Base-by-base conservation (phyloP, 148 eudicot species). In the Rheum nobile region DNA sequence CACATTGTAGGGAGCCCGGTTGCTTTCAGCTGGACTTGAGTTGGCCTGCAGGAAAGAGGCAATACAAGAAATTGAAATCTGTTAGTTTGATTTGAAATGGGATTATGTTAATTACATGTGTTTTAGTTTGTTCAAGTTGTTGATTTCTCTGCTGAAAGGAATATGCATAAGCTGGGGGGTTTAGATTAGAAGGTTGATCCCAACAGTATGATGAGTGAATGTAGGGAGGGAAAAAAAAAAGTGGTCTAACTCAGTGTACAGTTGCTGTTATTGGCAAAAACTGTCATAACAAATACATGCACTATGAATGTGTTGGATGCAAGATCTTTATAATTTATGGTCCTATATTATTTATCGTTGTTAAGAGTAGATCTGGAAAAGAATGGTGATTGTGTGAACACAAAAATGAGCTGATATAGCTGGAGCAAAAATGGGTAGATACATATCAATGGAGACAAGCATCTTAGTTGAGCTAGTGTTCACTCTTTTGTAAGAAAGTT, bases 1-100 rank as follows among this genome's bases (percentile, higher is more conserved):
- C 88, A 85, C 43, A 73, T 90, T 17, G 98, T 94, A 43, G 85
- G 89, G 69, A 94, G 96, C 79, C 90, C 97, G 0, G 74, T 94
- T 44, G 98, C 92, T 7, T 72, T 91, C 57, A 89, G 87, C 78
- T 91, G 96, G 96, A 77, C 79, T 0, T 91, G 59, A 78, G 41
- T 8, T 42, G 7, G 54, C 35, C 47, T 38, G 34, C 31, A 38
- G 43, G 74, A 28, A 35, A 19, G 29, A 22, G 28, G 31, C 54
- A 7, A 6, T 37, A 19, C n/a, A 65, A 17, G 7, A 5, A 26
- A 6, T 11, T 63, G 3, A 8, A 6, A 28, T 68, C 7, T 29
- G 48, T 39, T 39, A n/a, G 37, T 29, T 39, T 70, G 17, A 38
- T 26, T 10, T 70, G 48, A n/a, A 70, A 17, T 41, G 48, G 3